A percentile compares a stretch with the other conserved stretches of the same genome.
These are phyloP conservation scores for Aspergillus heteromorphus DNA, from an alignment of 495 filamentous ascomycete genomes.

Conservation along the genomic window DNA sequence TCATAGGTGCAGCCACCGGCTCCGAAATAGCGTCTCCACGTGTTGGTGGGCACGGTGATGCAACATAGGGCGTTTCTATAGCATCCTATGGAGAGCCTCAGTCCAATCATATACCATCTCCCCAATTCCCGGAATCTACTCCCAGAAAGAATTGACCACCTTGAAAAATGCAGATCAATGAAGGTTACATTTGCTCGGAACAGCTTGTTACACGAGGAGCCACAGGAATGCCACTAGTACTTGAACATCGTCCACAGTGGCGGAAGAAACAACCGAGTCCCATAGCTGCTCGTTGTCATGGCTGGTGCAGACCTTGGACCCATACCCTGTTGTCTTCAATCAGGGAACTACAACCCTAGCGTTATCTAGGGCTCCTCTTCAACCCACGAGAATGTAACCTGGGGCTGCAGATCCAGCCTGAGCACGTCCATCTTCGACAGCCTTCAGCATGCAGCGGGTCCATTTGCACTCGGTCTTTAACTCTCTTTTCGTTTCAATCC, in stretches of 20 bases:
- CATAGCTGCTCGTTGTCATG: too few species aligned
- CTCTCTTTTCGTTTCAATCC: background rate
- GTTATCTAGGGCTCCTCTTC: background rate
- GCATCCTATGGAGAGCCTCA: background rate
- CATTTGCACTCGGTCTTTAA: background rate
- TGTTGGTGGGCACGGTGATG: too few species aligned
- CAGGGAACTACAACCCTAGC: background rate
- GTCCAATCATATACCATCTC: background rate
- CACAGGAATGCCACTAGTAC: background rate
- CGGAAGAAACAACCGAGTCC: background rate
- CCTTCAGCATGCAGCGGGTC: background rate
- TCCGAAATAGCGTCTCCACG: too few species aligned
- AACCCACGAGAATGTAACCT: background rate
- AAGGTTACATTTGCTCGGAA: background rate
- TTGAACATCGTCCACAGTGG: background rate
- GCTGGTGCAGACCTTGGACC: background rate
- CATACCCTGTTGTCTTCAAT: background rate
- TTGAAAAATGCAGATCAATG: background rate
- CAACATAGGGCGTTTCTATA: background rate
- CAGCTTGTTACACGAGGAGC: background rate
- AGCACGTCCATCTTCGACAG: background rate
- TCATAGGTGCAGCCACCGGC: too few species aligned
- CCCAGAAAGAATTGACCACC: too few species aligned
- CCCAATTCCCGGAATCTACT: background rate
- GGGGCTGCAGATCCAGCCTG: background rate